Conservation (phyloP, 495 filamentous ascomycete species). For the Penicillium angulare region DNA sequence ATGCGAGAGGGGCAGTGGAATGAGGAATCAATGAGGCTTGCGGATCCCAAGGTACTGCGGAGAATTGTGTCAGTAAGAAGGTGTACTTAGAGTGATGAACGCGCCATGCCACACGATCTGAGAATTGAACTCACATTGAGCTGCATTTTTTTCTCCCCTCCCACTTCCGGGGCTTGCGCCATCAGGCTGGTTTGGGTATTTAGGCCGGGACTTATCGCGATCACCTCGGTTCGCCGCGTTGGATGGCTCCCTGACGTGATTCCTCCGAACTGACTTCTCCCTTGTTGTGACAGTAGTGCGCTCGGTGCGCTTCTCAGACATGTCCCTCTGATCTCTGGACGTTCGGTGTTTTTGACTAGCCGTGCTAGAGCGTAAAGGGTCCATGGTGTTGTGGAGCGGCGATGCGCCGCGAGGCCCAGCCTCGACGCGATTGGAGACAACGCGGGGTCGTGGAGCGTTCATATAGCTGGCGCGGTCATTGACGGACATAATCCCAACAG, state of each 20-base stretch:
- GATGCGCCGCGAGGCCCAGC: conserved; percentile 34
- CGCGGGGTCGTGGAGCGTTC: conserved; percentile 48
- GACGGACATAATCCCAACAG: conserved; percentile 43
- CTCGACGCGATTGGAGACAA: conserved; percentile 45
- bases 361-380: conserved; percentile 34
- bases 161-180: conserved; percentile 40
- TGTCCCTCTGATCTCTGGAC: conserved; percentile 32
- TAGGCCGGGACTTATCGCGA: conserved; percentile 44
- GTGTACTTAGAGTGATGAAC: not conserved
- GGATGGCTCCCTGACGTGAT: conserved; percentile 60
- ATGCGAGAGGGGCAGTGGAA: conserved; percentile 84
- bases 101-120: not conserved
- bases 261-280: conserved; percentile 62
- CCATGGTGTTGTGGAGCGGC: conserved; percentile 37
- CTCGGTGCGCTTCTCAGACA: conserved; percentile 39
- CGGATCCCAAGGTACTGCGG: conserved; percentile 71
- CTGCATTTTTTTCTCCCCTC: conserved; percentile 38
- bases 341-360: conserved; percentile 34
- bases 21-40: conserved; percentile 78
- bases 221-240: conserved; percentile 41
- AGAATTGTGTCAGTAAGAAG: not conserved
- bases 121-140: conserved; percentile 31
- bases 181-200: conserved; percentile 33
- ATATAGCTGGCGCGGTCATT: conserved; percentile 47
- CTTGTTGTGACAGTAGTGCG: conserved; percentile 57